Percentiles rank a stretch among this genome's conserved stretches.
Evolutionary conservation across 1,284 basidiomycete species (phyloP).

Genomic region (Leccinum proximum): DNA sequence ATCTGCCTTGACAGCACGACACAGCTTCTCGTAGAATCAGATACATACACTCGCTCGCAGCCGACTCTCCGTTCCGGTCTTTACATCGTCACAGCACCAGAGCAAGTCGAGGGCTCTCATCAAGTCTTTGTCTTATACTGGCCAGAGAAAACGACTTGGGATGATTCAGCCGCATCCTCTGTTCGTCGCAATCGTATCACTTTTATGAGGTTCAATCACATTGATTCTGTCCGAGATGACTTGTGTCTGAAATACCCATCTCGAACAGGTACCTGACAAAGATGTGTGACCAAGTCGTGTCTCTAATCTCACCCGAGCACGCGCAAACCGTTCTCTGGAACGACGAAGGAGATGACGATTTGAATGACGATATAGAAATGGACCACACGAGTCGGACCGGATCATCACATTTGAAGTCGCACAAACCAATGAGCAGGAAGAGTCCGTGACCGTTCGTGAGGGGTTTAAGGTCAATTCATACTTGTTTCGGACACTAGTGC

Average conservation of each 20-base stretch:
- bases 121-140: slow-evolving; percentile 52
- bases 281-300: slow-evolving; percentile 49
- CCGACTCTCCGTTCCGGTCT: slow-evolving; percentile 47
- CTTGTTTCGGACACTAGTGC: neutral
- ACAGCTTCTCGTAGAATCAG: slow-evolving; percentile 23
- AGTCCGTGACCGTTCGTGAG: slow-evolving; percentile 38
- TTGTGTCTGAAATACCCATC: neutral
- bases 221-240: neutral
- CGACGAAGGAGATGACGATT: slow-evolving; percentile 32
- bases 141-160: slow-evolving; percentile 61
- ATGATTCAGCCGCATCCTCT: slow-evolving; percentile 43
- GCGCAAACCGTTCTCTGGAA: slow-evolving; percentile 41
- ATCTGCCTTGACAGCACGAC: slow-evolving; percentile 11
- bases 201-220: slow-evolving; percentile 51
- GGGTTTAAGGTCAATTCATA: slow-evolving; percentile 39
- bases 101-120: slow-evolving; percentile 13
- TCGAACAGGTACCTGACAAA: slow-evolving; percentile 49
- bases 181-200: slow-evolving; percentile 52
- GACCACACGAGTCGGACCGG: slow-evolving; percentile 41
- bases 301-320: slow-evolving; percentile 45
- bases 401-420: slow-evolving; percentile 54
- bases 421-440: slow-evolving; percentile 56
- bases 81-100: slow-evolving; percentile 36
- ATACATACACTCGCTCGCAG: slow-evolving; percentile 16
- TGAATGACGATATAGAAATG: slow-evolving; percentile 25